Evolutionary conservation across 768 basidiomycete genomes (phyloP).

Genomic region (Udeniomyces megalosporus): DNA sequence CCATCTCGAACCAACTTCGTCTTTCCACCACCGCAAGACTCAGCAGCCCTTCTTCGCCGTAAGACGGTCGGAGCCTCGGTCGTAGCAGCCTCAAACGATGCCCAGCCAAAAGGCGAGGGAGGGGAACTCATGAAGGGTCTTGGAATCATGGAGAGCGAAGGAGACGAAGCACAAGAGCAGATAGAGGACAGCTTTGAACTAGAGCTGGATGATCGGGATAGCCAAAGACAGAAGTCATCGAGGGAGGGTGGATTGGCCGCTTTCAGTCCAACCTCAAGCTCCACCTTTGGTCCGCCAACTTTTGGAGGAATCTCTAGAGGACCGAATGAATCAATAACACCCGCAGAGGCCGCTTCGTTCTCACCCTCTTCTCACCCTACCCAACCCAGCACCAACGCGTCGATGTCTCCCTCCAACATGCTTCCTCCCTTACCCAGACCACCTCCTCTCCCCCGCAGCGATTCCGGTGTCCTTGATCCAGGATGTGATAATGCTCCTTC

Average conservation of each 20-base stretch:
- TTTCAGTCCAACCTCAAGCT: not conserved
- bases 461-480: constrained; percentile 4
- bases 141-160: not conserved
- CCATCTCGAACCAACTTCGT: no score
- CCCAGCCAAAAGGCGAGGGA: not conserved
- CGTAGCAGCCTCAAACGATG: not conserved
- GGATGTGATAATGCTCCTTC: not conserved
- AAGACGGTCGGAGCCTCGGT: constrained; percentile 1
- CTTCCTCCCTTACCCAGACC: constrained; percentile 10
- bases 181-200: no score
- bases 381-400: no score
- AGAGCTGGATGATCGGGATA: not conserved
- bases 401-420: no score
- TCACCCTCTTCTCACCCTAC: no score
- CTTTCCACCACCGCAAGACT: not conserved
- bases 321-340: no score
- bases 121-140: constrained; percentile 1
- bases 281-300: not conserved
- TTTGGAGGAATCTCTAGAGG: not conserved
- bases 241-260: not conserved
- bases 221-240: not conserved
- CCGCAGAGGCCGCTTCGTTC: no score
- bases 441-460: not conserved
- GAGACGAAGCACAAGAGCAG: not conserved
- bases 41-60: not conserved